phyloP scores from a whole-genome alignment of 257 asterid genomes.

The Rehmannia glutinosa region DNA sequence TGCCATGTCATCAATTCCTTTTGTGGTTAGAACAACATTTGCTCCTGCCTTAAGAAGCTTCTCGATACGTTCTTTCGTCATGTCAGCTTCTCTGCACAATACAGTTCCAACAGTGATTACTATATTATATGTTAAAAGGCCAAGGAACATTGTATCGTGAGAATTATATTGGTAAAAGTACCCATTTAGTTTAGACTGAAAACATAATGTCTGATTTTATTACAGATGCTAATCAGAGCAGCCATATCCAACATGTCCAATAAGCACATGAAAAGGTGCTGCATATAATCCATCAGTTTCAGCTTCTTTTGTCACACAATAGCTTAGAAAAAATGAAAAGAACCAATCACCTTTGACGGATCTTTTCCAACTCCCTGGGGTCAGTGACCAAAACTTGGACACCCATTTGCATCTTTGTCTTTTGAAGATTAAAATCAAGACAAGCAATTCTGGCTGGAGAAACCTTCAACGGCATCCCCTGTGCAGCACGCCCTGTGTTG shows the following conservation, averaged over 20 bases:
- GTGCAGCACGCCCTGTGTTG: constrained; percentile 92
- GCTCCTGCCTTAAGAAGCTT: constrained; percentile 96
- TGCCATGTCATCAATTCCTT: constrained; percentile 99
- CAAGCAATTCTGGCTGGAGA: constrained; percentile 88
- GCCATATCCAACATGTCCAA: too few relatives aligned
- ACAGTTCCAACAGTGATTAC: background rate
- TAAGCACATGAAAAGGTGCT: background rate
- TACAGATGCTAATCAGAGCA: too few relatives aligned
- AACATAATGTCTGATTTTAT: too few relatives aligned
- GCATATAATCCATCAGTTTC: background rate
- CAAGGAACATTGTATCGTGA: too few relatives aligned
- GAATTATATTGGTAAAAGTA: too few relatives aligned
- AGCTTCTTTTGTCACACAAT: background rate
- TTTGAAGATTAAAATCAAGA: constrained; percentile 95
- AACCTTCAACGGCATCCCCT: constrained; percentile 87
- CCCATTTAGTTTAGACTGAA: too few relatives aligned
- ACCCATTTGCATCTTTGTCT: constrained; percentile 96
- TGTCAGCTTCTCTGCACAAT: constrained; percentile 81
- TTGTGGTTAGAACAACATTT: constrained; percentile 87
- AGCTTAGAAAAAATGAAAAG: background rate
- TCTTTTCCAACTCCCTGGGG: constrained; percentile 94
- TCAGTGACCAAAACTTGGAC: constrained; percentile 87
- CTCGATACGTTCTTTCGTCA: constrained; percentile 95
- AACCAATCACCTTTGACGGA: constrained; percentile 72
- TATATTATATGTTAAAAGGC: background rate